Conservation (phyloP, 306 rosid species). For the Medicago truncatula region DNA sequence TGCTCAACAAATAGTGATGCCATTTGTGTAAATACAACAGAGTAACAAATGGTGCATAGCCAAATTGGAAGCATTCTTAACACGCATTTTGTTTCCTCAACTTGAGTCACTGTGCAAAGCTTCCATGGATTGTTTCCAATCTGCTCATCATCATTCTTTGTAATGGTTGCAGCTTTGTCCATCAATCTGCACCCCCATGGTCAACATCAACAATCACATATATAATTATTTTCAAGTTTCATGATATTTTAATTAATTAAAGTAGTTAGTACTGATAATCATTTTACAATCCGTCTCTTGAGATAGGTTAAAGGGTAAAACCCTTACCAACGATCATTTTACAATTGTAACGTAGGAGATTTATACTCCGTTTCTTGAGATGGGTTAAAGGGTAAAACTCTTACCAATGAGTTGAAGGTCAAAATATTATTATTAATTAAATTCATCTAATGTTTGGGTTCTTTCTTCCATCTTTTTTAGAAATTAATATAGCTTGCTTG, state of each 20-base stretch:
- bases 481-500: too few species aligned
- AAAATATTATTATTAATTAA: too few species aligned
- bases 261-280: neutral
- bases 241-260: neutral
- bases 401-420: too few species aligned
- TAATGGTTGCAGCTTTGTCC: slow-evolving; percentile 73
- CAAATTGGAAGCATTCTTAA: slow-evolving; percentile 68
- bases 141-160: slow-evolving; percentile 44
- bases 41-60: slow-evolving; percentile 70
- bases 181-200: slow-evolving; percentile 49
- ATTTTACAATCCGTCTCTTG: neutral
- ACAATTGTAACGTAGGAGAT: too few species aligned
- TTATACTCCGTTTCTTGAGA: too few species aligned
- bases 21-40: slow-evolving; percentile 70
- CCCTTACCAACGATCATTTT: too few species aligned
- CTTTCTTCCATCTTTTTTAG: too few species aligned
- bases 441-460: too few species aligned
- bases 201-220: neutral
- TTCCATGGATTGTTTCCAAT: slow-evolving; percentile 56
- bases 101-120: slow-evolving; percentile 71
- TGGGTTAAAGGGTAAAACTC: too few species aligned
- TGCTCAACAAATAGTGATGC: slow-evolving; percentile 74
- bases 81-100: slow-evolving; percentile 70
- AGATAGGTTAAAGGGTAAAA: too few species aligned
- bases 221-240: neutral